Percentiles rank a stretch among this genome's conserved stretches.
phyloP scores from a whole-genome alignment of 2,329 filamentous ascomycete genomes.

The Colletotrichum agaves region DNA sequence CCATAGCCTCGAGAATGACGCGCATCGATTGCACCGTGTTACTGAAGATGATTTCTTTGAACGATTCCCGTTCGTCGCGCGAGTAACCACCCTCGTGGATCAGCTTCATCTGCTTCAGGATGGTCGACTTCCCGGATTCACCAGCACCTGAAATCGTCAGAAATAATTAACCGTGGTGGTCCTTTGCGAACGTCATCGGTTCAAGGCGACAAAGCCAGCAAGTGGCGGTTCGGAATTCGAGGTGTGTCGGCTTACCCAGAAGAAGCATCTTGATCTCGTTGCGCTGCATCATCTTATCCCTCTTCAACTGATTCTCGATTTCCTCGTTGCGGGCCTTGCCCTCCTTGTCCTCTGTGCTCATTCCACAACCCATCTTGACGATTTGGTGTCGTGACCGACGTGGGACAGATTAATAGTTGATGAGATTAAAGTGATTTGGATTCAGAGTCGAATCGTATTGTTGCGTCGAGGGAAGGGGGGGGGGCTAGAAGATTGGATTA shows the following conservation, averaged over 20 bases:
- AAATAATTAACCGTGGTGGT: too few species aligned
- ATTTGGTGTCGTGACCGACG: slow-evolving; percentile 40
- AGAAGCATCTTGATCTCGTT: slow-evolving; percentile 99
- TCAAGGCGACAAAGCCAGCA: not conserved
- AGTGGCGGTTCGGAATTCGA: not conserved
- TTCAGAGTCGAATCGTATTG: slow-evolving; percentile 13
- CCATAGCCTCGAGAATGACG: slow-evolving; percentile 76
- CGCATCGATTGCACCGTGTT: slow-evolving; percentile 78
- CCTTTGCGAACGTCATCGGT: not conserved
- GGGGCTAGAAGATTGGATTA: slow-evolving; percentile 8
- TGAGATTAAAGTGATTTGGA: slow-evolving; percentile 30
- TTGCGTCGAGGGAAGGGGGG: slow-evolving; percentile 23
- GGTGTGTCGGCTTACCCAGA: slow-evolving; percentile 72
- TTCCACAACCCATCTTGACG: slow-evolving; percentile 97
- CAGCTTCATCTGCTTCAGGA: slow-evolving; percentile 98
- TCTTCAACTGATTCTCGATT: slow-evolving; percentile 99
- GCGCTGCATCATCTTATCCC: slow-evolving; percentile 97
- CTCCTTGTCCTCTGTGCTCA: slow-evolving; percentile 99
- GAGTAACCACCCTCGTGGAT: slow-evolving; percentile 99
- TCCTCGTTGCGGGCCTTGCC: slow-evolving; percentile 99
- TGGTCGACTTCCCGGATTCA: slow-evolving; percentile 96
- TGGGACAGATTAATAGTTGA: slow-evolving; percentile 22
- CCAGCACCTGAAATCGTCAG: slow-evolving; percentile 77
- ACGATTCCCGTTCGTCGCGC: slow-evolving; percentile 80
- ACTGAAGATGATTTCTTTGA: slow-evolving; percentile 78